phyloP scores from a whole-genome alignment of 2,329 filamentous ascomycete species.

The Colletotrichum liaoningense region DNA sequence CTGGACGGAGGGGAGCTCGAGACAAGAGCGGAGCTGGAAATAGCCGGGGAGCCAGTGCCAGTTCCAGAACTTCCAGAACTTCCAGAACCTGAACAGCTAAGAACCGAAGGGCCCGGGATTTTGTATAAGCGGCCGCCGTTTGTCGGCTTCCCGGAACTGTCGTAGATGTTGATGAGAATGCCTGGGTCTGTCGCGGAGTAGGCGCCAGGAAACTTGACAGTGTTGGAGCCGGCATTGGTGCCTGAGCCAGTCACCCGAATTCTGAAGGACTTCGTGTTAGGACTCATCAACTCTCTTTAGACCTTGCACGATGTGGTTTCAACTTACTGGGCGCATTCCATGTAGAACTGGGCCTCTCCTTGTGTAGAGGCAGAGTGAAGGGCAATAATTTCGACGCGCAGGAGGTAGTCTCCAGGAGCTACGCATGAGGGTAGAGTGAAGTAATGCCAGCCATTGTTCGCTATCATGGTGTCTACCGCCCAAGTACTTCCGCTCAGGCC shows the following conservation, averaged over 20 bases:
- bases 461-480: constrained; percentile 44
- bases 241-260: constrained; percentile 42
- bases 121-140: constrained; percentile 44
- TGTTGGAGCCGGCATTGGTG: constrained; percentile 33
- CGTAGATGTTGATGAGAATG: constrained; percentile 45
- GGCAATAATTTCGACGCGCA: constrained; percentile 55
- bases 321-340: constrained; percentile 39
- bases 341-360: constrained; percentile 42
- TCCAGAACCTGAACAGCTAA: constrained; percentile 29
- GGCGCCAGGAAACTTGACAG: constrained; percentile 42
- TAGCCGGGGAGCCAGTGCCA: constrained; percentile 7
- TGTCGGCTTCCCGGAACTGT: constrained; percentile 42
- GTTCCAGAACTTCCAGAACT: constrained; percentile 22
- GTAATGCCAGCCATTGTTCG: constrained; percentile 45
- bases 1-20: constrained; percentile 22
- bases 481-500: constrained; percentile 43
- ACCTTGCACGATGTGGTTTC: no score
- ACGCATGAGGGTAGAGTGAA: constrained; percentile 52
- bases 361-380: constrained; percentile 49
- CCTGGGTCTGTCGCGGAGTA: constrained; percentile 41
- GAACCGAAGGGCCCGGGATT: constrained; percentile 46
- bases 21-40: neutral
- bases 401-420: constrained; percentile 54
- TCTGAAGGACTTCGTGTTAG: neutral
- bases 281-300: no score